Percentiles rank a stretch among this genome's conserved stretches.
phyloP scores from a whole-genome alignment of 306 rosid species.

The Medicago truncatula region MtrunA17r5.0-ANR NC_053048.1:51723501-51724000 shows the following conservation, averaged over 20 bases:
- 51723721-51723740: background rate
- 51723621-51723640: background rate
- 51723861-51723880: conserved; percentile 73
- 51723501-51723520: conserved; percentile 57
- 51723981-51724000: conserved; percentile 77
- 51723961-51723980: conserved; percentile 73
- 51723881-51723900: conserved; percentile 63
- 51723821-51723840: conserved; percentile 81
- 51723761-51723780: background rate
- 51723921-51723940: conserved; percentile 86
- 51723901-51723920: conserved; percentile 65
- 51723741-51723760: background rate
- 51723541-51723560: conserved; percentile 69
- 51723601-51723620: conserved; percentile 77
- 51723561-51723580: conserved; percentile 56
- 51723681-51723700: background rate
- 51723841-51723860: conserved; percentile 87
- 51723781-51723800: background rate
- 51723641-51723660: background rate
- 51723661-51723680: background rate
- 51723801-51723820: conserved; percentile 64
- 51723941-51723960: conserved; percentile 81
- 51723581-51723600: conserved; percentile 83
- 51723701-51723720: background rate
- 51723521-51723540: conserved; percentile 57